These are phyloP conservation scores for Saccharomyces hybrid DNA, from an alignment of 1,139 yeast species.

Conservation along the genomic window DNA sequence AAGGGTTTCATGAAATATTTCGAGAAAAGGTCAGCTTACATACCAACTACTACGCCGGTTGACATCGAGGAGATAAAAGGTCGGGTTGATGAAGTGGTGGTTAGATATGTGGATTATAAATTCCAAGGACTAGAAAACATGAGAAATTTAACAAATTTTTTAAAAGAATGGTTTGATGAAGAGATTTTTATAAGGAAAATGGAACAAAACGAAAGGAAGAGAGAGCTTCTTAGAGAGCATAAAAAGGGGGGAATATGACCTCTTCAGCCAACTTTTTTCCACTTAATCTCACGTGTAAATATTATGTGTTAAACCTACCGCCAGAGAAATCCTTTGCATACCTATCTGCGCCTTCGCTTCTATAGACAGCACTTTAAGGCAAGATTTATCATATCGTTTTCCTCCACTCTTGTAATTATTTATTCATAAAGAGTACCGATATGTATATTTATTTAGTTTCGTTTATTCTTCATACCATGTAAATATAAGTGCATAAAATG, in stretches of 20 bases:
- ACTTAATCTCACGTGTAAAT: not conserved
- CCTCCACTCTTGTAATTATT: not conserved
- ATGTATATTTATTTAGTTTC: not conserved
- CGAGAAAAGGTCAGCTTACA: slow-evolving; percentile 6
- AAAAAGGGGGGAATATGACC: not conserved
- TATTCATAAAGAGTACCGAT: not conserved
- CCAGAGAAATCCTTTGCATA: not conserved
- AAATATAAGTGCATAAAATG: not conserved
- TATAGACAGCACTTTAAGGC: not conserved
- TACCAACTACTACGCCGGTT: slow-evolving; percentile 4
- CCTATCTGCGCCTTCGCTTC: not conserved
- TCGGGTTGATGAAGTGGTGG: slow-evolving; percentile 10
- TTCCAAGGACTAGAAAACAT: slow-evolving; percentile 18
- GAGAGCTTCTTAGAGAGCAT: not conserved
- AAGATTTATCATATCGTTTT: not conserved
- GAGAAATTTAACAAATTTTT: slow-evolving; percentile 9
- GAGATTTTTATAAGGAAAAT: slow-evolving; percentile 4
- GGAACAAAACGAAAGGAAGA: not conserved
- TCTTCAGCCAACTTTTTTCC: not conserved
- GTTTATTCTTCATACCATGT: not conserved
- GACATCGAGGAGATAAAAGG: slow-evolving; percentile 6
- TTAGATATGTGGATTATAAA: slow-evolving; percentile 12
- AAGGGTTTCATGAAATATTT: slow-evolving; percentile 15
- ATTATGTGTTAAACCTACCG: not conserved
- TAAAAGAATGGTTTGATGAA: slow-evolving; percentile 11